Evolutionary conservation across 768 basidiomycete genomes (phyloP).

Genomic region (Amanita jacksonii): DNA sequence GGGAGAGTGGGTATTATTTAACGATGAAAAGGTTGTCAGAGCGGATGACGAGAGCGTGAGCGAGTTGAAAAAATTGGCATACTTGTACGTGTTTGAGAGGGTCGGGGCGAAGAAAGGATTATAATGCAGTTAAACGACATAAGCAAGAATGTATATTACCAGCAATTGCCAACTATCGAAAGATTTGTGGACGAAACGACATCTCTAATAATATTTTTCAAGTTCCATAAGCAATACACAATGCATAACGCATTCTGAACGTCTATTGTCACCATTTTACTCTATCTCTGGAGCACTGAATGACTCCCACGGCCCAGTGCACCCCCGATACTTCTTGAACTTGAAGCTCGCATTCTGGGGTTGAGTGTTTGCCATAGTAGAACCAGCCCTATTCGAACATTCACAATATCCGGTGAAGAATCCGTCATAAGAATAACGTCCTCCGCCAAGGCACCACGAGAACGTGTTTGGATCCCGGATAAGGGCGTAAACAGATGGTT

Average conservation of each 20-base stretch:
- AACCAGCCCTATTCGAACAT: not conserved
- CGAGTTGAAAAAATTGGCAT: slow-evolving; percentile 78
- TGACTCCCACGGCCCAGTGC: slow-evolving; percentile 4
- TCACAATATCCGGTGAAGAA: slow-evolving; percentile 3
- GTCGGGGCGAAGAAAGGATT: slow-evolving; percentile 11
- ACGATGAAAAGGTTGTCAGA: slow-evolving; percentile 92
- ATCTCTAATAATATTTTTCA: no score
- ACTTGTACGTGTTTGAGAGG: slow-evolving; percentile 89
- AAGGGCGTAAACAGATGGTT: not conserved
- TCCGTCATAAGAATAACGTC: slow-evolving; percentile 1
- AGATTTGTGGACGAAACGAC: no score
- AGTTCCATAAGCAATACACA: no score
- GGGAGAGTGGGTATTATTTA: slow-evolving; percentile 85
- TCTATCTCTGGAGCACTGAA: no score
- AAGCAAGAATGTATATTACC: not conserved
- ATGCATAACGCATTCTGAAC: no score
- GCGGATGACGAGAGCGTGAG: slow-evolving; percentile 77
- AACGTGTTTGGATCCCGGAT: slow-evolving; percentile 2
- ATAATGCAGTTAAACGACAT: no score
- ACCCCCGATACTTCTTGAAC: slow-evolving; percentile 3
- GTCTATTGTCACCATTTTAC: no score
- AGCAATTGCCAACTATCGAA: no score
- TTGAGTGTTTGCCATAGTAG: not conserved
- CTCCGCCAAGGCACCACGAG: slow-evolving; percentile 5
- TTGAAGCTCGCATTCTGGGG: not conserved